Evolutionary conservation across 345 rosid genomes (phyloP), one percentile per base, ranked within the genome.

Genomic region (Aquilaria yunnanensis): DNA sequence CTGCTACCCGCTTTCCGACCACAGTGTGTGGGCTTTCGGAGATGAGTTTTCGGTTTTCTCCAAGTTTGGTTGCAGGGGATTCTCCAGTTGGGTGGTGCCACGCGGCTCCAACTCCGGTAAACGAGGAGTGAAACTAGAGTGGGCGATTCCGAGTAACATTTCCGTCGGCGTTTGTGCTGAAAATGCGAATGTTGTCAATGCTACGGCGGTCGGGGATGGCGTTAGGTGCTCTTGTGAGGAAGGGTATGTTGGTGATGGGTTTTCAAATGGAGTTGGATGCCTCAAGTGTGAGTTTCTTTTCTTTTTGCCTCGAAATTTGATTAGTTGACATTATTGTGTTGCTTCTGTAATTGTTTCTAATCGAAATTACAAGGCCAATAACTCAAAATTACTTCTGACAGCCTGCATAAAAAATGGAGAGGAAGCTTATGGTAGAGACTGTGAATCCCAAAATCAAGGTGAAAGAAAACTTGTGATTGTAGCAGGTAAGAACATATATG

Each of bases 1-100:
- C 70, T 91, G 97, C 51, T 91, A 91, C 58, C 90, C 96, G 12
- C 79, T 91, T 14, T 88, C 91, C 2, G 96, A 91, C 75, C 88
- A 70, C 16, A 87, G 79, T 60, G 65, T 75, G 14, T 86, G 96
- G 93, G 78, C 68, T 47, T 51, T 53, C 10, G 90, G 97, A 4
- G 80, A 81, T 6, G 86, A 82, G 34, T 84, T 91, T 67, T 74
- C 89, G 12, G 84, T 68, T 7, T 91, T 91, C 59, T 72, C 86
- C 12, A 84, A 80, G 67, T 91, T 70, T 29, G 94, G 92, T 13
- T 91, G 97, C 80, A 80, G 90, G 66, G 92, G 97, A 30, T 81
- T 86, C 74, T 78, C 96, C 14, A 84, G 81, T 9, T 91, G 96
- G 97, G 79, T 77, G 50, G 88, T 86, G 67, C 67, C 82, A 0